Evolutionary conservation across 306 rosid species (phyloP), one percentile per base, ranked within the genome.

Genomic region (Arachis hypogaea): DNA sequence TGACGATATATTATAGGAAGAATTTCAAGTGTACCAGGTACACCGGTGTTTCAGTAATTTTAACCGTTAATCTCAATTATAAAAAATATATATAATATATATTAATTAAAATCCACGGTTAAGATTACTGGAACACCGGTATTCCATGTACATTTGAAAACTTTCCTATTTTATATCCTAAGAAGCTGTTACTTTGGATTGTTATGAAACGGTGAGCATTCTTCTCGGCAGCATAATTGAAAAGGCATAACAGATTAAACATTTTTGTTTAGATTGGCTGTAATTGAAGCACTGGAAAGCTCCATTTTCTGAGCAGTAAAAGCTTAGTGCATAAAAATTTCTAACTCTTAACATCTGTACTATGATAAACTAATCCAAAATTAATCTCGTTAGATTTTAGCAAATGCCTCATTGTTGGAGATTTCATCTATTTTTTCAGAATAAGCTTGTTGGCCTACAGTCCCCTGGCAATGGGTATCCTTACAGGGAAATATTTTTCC

Each of bases 401-500:
- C 44, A 47, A 61, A 68, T 40, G 49, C 78, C 63, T 51, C 36
- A 56, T 46, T 66, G 33, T 72, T 71, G 28, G 52, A 62, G 69
- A 14, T 33, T 73, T 74, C 69, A 47, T 69, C 55, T 64, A 28
- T 72, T 56, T 79, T 82, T 83, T 77, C 85, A 93, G 98, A 68
- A 79, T 93, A 75, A 69, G 86, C 84, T 81, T 93, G 80, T 78
- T 93, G 85, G 97, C 98, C 44, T 93, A 93, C 82, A 93, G 93
- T 69, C 98, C 98, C 72, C 83, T 91, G 63, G 96, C 98, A 77
- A 93, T 91, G 98, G 98, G 98, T 45, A 84, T 93, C 72, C 98
- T 93, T 73, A 86, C 97, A 62, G 97, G 98, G 81, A 93, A 93
- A 83, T 93, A 93, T 71, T 83, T 84, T 78, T 78, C 75, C 41